Evolutionary conservation across 306 rosid genomes (phyloP).

Genomic region (Quercus parvula): DNA sequence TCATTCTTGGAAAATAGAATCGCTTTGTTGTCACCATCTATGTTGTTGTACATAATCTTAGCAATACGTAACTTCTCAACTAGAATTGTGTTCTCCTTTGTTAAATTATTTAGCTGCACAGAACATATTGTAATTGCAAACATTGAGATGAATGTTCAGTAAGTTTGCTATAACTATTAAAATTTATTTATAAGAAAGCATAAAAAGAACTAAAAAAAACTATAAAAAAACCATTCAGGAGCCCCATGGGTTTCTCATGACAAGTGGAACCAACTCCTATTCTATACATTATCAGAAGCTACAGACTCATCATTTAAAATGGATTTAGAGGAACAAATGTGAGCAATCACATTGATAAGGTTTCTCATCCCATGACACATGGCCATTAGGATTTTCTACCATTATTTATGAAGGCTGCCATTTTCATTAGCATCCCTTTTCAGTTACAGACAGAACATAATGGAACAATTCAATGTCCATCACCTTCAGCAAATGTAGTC

Average conservation of each 20-base stretch:
- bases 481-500: background rate
- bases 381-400: background rate
- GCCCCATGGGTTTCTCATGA: background rate
- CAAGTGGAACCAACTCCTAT: background rate
- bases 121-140: slow-evolving; percentile 7
- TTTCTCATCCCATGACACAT: background rate
- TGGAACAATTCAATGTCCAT: background rate
- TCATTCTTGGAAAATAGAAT: slow-evolving; percentile 38
- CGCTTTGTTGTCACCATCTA: slow-evolving; percentile 40
- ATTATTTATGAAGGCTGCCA: background rate
- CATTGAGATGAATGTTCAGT: background rate
- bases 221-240: slow-evolving; percentile 6
- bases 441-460: background rate
- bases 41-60: slow-evolving; percentile 26
- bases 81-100: slow-evolving; percentile 52
- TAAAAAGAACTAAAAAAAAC: background rate
- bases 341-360: background rate
- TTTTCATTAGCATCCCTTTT: background rate
- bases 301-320: background rate
- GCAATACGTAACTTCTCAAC: slow-evolving; percentile 37
- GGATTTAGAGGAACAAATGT: background rate
- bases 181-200: background rate
- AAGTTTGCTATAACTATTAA: too few relatives aligned
- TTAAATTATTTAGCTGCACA: slow-evolving; percentile 57
- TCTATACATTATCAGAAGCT: background rate